Evolutionary conservation across 2,329 filamentous ascomycete genomes (phyloP), one percentile per base, ranked within the genome.

Genomic region (Cercospora zeae-maydis): DNA sequence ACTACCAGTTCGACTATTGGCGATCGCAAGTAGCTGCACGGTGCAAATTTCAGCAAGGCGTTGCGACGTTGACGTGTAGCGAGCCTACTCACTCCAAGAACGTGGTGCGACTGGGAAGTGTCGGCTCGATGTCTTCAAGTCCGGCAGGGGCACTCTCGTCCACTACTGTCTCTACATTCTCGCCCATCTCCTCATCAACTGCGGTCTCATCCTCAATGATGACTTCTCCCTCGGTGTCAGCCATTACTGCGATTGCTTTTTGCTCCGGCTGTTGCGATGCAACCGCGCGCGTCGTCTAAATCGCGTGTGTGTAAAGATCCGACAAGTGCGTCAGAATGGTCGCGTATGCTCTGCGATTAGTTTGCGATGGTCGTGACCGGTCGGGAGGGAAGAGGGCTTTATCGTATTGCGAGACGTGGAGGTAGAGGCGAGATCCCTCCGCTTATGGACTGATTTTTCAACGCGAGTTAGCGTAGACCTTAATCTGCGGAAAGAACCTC

Each of bases 161-260:
- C 19, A 62, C 71, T 13, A 63, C 67, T 30, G 63, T 70, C 49
- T 73, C 70, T 16, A 69, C 65, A 54, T 67, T 72, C 24, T 77
- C 79, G 13, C 70, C 77, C 81, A 84, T 81, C 56, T 84, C 82
- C 31, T 84, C 74, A 66, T 85, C 82, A 3, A 75, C 76, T 49
- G 75, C 78, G 1, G 75, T 64, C 52, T 70, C 73, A 36, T 69
- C 71, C 58, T 73, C 75, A 55, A 70, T 69, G 45, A 74, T 70
- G 59, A 73, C 67, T 21, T 72, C 70, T 60, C 70, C 66, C 63
- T 71, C 70, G 19, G 70, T 70, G 51, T 75, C 72, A 16, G 72
- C 71, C 73, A 76, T 76, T 62, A 59, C 59, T 39, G 24, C 57
- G 24, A 24, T 34, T 27, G 21, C 5, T 24, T 19, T 49, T 49